Evolutionary conservation across 345 rosid genomes (phyloP).

Genomic region (Camelina hispida): DNA sequence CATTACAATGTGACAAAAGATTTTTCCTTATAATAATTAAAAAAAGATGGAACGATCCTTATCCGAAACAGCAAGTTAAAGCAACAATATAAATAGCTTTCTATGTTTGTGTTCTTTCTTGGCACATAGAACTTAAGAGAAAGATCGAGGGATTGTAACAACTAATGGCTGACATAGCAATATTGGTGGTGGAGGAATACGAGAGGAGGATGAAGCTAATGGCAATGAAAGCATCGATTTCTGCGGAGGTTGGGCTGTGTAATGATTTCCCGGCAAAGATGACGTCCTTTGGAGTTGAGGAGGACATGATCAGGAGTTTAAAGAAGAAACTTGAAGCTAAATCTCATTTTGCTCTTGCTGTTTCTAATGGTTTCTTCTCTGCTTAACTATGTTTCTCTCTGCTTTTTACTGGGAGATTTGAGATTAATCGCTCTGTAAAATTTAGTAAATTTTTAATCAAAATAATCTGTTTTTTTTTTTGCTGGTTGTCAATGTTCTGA

Average conservation of each 20-base stretch:
- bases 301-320: constrained; percentile 27
- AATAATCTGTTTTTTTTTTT: no score
- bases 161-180: constrained; percentile 42
- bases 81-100: constrained; percentile 25
- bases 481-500: no score
- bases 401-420: no score
- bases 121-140: not conserved
- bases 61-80: constrained; percentile 28
- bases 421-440: no score
- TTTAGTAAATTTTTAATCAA: no score
- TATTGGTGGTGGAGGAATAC: constrained; percentile 39
- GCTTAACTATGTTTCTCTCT: constrained; percentile 16
- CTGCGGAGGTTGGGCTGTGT: constrained; percentile 22
- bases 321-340: constrained; percentile 32
- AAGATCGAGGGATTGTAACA: constrained; percentile 8
- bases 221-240: constrained; percentile 10
- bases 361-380: constrained; percentile 41
- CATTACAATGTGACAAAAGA: not conserved
- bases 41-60: constrained; percentile 14
- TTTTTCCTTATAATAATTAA: no score
- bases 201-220: constrained; percentile 28
- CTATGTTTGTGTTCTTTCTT: not conserved
- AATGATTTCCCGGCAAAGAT: constrained; percentile 16
- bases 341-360: constrained; percentile 43
- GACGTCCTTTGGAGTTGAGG: constrained; percentile 11